Percentiles rank a stretch among this genome's conserved stretches.
phyloP scores from a whole-genome alignment of 2,329 filamentous ascomycete species.

The Ophiocordyceps unilateralis region DNA sequence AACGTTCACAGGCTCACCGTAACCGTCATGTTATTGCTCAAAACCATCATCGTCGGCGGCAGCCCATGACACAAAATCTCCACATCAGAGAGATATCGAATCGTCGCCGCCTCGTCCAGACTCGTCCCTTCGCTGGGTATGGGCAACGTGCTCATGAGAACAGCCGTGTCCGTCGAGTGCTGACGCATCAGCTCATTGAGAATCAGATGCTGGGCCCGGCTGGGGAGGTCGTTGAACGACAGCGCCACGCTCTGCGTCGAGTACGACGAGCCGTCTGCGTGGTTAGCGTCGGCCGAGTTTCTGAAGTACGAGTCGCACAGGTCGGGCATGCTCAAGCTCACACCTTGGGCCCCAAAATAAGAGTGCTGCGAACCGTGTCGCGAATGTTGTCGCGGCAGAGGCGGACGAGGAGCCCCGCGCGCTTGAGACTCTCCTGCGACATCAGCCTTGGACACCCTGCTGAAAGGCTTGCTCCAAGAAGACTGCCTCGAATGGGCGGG shows the following conservation, averaged over 20 bases:
- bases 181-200: slow-evolving; percentile 67
- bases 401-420: slow-evolving; percentile 6
- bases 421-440: slow-evolving; percentile 22
- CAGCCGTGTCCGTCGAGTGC: slow-evolving; percentile 53
- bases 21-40: slow-evolving; percentile 83
- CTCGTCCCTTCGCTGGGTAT: slow-evolving; percentile 65
- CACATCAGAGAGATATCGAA: slow-evolving; percentile 60
- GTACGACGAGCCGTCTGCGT: slow-evolving; percentile 26
- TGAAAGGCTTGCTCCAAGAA: slow-evolving; percentile 42
- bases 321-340: slow-evolving; percentile 24
- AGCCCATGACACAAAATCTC: slow-evolving; percentile 63
- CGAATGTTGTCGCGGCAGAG: slow-evolving; percentile 17
- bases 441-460: slow-evolving; percentile 39
- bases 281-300: slow-evolving; percentile 6
- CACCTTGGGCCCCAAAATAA: slow-evolving; percentile 14
- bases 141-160: slow-evolving; percentile 69
- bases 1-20: slow-evolving; percentile 49
- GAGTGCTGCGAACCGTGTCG: slow-evolving; percentile 19
- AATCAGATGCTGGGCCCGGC: slow-evolving; percentile 70
- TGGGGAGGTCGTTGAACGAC: slow-evolving; percentile 75
- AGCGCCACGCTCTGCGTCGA: slow-evolving; percentile 48
- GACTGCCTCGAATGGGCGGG: slow-evolving; percentile 22
- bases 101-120: slow-evolving; percentile 49
- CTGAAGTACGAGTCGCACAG: slow-evolving; percentile 24
- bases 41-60: slow-evolving; percentile 60